Evolutionary conservation across 371 early-diverging fungal genomes (phyloP).

Genomic region (Phascolomyces articulosus): DNA sequence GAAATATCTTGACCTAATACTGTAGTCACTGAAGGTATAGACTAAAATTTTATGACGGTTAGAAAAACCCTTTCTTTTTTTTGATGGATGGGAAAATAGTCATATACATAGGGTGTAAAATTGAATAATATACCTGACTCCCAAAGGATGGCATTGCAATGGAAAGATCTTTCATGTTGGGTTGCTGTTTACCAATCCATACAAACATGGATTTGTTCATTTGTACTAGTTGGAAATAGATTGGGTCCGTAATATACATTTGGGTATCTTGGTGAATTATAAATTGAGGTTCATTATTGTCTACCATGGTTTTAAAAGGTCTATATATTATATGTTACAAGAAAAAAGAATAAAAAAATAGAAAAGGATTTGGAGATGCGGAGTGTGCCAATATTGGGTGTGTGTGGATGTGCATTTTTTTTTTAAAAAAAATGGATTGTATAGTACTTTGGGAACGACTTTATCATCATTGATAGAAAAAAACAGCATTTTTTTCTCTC

Average conservation of each 20-base stretch:
- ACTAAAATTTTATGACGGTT: conserved; percentile 9
- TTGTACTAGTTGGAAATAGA: conserved; percentile 40
- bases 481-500: too few species aligned
- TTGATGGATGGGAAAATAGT: too few species aligned
- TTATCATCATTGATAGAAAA: too few species aligned
- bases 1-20: conserved; percentile 48
- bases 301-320: background rate
- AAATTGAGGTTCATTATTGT: conserved; percentile 25
- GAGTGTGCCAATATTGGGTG: too few species aligned
- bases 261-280: conserved; percentile 46
- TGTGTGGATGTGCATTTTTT: too few species aligned
- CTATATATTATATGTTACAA: too few species aligned
- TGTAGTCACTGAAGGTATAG: conserved; percentile 42
- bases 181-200: conserved; percentile 43
- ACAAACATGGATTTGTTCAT: conserved; percentile 42
- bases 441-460: too few species aligned
- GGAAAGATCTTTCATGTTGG: conserved; percentile 43
- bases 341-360: too few species aligned
- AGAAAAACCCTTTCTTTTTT: too few species aligned
- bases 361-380: too few species aligned
- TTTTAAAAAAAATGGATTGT: too few species aligned
- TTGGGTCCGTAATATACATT: conserved; percentile 38
- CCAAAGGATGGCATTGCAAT: conserved; percentile 44
- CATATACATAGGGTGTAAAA: too few species aligned
- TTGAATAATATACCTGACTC: conserved; percentile 29